Evolutionary conservation across 805 yeast species (phyloP), one percentile per base, ranked within the genome.

Genomic region (Myxozyma sirexii): DNA sequence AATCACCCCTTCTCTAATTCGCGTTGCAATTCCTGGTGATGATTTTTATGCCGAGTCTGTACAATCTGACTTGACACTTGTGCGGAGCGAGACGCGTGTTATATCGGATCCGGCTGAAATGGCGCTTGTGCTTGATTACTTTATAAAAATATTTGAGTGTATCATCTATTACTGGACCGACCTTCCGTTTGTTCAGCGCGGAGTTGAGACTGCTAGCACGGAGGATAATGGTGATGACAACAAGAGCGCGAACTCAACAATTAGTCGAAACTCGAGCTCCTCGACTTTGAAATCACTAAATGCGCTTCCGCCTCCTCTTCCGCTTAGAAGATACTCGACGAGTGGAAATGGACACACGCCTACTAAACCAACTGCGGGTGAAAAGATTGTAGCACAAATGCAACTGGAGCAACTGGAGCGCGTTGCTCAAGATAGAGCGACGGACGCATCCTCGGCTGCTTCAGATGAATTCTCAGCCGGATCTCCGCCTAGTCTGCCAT

Each of bases 231-330:
- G 29, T 15, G 58, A 60, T 27, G 48, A 42, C 13, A 39, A 26
- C 27, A 29, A 24, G 24, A 52, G 38, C 29, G 37, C 41, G 2
- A n/a, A 21, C 23, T 8, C 35, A 2, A 17, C 29, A 12, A 26
- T 26, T 29, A 38, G 41, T 29, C 41, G 48, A 4, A 33, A 33
- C 5, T 38, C 56, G 17, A 31, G 56, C 7, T 42, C 63, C n/a
- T 23, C 50, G 12, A 51, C 64, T 7, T 38, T 60, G 27, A 45
- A 42, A 29, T 39, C 60, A 4, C n/a, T 52, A n/a, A 56, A 46
- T 3, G 50, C 57, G 19, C 44, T 59, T n/a, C 66, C 66, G 23
- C 66, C 66, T n/a, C 66, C 66, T 6, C 38, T 62, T 31, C 66
- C 66, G 26, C 26, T 60, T 27, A 51, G 66, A 19, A 47, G 42